Conservation (phyloP, 176 grass and related monocot species). For the Cenchrus purpureus region DNA sequence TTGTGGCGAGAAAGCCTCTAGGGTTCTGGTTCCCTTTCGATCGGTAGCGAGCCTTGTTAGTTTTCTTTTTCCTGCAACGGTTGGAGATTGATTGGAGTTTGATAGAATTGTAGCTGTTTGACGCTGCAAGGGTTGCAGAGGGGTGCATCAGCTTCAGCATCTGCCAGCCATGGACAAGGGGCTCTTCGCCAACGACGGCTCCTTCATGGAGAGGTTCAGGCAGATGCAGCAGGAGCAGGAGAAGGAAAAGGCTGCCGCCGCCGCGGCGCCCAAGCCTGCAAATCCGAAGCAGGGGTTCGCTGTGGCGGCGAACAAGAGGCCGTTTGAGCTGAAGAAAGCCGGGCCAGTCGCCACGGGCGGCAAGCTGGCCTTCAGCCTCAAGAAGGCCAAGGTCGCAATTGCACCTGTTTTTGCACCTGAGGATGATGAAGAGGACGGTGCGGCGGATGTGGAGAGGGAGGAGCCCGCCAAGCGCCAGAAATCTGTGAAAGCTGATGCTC, state of each 20-base stretch:
- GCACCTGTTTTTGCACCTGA: slow-evolving; percentile 55
- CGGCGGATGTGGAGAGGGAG: slow-evolving; percentile 14
- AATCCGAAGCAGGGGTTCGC: slow-evolving; percentile 26
- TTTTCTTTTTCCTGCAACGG: neutral
- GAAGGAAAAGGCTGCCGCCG: neutral
- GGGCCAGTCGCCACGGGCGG: slow-evolving; percentile 28
- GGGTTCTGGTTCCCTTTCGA: neutral
- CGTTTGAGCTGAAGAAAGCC: slow-evolving; percentile 66
- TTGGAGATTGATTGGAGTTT: slow-evolving; percentile 45
- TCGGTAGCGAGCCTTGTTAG: neutral
- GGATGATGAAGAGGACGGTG: slow-evolving; percentile 68
- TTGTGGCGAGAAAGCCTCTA: neutral
- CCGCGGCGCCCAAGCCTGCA: slow-evolving; percentile 11
- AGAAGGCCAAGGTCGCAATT: slow-evolving; percentile 77
- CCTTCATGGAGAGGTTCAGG: slow-evolving; percentile 96
- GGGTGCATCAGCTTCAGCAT: neutral
- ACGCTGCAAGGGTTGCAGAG: neutral
- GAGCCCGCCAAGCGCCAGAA: slow-evolving; percentile 66
- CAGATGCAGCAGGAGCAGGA: slow-evolving; percentile 79
- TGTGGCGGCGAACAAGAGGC: slow-evolving; percentile 57
- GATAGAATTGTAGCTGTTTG: slow-evolving; percentile 41
- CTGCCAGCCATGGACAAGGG: slow-evolving; percentile 51
- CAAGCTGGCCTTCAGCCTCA: slow-evolving; percentile 93
- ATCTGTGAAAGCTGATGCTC: slow-evolving; percentile 40
- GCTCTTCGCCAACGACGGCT: slow-evolving; percentile 95